Percentiles rank a stretch among this genome's conserved stretches.
These are phyloP conservation scores for Fusarium subglutinans DNA, from an alignment of 2,329 filamentous ascomycete species.

Conservation along the genomic window DNA sequence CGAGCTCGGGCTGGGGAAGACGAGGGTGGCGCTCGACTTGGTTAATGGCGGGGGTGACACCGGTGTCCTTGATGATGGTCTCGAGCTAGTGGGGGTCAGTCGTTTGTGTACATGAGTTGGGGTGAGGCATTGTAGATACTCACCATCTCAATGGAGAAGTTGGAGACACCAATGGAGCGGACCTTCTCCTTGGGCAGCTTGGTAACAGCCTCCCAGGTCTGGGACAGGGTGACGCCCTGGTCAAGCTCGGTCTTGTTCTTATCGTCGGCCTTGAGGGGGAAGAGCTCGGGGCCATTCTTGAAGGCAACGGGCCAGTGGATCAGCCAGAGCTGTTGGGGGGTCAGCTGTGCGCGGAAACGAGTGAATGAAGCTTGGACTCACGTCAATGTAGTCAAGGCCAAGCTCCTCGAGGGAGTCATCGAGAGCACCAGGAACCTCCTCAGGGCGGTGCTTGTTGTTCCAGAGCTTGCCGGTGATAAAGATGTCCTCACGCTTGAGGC, in stretches of 20 bases:
- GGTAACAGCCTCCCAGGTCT: conserved; percentile 62
- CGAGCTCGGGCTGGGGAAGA: conserved; percentile 64
- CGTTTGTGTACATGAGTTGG: background rate
- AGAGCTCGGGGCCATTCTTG: conserved; percentile 51
- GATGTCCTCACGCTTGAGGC: conserved; percentile 64
- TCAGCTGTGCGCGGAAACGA: background rate
- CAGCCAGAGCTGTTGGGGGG: conserved; percentile 59
- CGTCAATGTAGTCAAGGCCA: conserved; percentile 66
- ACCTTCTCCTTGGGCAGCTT: conserved; percentile 69
- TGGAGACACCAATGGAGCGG: conserved; percentile 76
- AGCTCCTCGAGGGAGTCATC: conserved; percentile 65
- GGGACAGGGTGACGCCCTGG: conserved; percentile 51
- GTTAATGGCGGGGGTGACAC: conserved; percentile 70
- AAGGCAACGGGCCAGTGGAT: conserved; percentile 70
- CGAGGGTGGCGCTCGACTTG: conserved; percentile 76
- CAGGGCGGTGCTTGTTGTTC: conserved; percentile 69
- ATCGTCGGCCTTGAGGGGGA: conserved; percentile 54
- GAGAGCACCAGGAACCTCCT: conserved; percentile 65
- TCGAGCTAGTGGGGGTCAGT: conserved; percentile 53
- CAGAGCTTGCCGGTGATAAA: conserved; percentile 75
- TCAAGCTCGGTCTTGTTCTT: conserved; percentile 53
- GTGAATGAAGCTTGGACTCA: conserved; percentile 33
- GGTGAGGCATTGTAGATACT: background rate
- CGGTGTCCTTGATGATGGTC: conserved; percentile 64
- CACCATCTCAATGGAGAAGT: conserved; percentile 70